A percentile compares a stretch with the other conserved stretches of the same genome.
Conservation (phyloP, 768 basidiomycete species). For the Mycena venus region DNA sequence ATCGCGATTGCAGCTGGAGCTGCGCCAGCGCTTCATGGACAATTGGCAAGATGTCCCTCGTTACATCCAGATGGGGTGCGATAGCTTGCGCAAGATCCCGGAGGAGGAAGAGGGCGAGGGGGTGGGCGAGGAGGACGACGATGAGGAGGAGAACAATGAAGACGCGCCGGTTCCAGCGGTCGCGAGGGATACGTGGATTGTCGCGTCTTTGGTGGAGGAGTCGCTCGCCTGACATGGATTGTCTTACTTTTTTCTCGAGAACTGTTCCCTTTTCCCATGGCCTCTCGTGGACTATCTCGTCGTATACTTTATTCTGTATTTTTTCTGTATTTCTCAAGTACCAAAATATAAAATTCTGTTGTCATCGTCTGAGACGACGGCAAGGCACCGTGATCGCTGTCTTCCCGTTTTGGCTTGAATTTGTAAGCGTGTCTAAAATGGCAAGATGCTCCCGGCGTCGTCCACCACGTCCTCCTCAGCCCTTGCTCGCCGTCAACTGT, state of each 20-base stretch:
- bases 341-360: too few species aligned
- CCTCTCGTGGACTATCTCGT: not conserved
- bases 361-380: not conserved
- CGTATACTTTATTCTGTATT: not conserved
- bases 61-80: not conserved
- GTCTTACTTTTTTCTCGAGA: not conserved
- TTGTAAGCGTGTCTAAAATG: too few species aligned
- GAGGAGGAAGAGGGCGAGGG: not conserved
- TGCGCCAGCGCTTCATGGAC: not conserved
- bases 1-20: not conserved
- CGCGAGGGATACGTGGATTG: not conserved
- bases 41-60: not conserved
- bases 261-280: not conserved
- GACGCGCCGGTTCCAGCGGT: not conserved
- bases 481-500: too few species aligned
- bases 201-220: not conserved
- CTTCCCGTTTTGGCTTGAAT: not conserved
- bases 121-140: not conserved
- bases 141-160: not conserved
- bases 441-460: too few species aligned
- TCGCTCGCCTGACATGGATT: not conserved
- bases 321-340: too few species aligned
- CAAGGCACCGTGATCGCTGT: not conserved
- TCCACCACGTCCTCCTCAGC: too few species aligned
- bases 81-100: not conserved